A percentile compares a stretch with the other conserved stretches of the same genome.
Conservation (phyloP, 495 filamentous ascomycete species). For the Neurospora cerealis region DNA sequence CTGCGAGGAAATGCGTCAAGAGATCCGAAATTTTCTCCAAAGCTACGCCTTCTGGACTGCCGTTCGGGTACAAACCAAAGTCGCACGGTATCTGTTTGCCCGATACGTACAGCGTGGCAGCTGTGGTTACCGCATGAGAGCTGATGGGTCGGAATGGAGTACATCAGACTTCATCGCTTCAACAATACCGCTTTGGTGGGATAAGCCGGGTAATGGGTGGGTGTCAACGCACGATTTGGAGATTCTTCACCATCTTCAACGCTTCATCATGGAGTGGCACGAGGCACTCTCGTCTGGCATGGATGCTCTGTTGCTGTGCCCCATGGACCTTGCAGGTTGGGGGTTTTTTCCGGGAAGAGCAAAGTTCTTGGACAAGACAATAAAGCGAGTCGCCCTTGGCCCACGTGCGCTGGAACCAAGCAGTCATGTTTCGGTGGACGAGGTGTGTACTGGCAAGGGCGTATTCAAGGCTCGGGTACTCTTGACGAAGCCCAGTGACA, state of each 20-base stretch:
- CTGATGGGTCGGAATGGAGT: neutral
- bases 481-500: neutral
- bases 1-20: neutral
- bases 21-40: neutral
- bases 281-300: neutral
- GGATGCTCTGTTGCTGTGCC: neutral
- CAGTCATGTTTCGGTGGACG: neutral
- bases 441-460: neutral
- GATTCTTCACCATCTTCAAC: neutral
- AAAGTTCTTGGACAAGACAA: slow-evolving; percentile 1
- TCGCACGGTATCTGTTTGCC: slow-evolving; percentile 1
- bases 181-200: neutral
- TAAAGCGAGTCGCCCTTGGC: neutral
- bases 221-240: neutral
- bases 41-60: neutral
- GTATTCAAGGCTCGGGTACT: neutral
- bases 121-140: neutral
- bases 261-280: slow-evolving; percentile 1
- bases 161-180: neutral
- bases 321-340: neutral
- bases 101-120: neutral
- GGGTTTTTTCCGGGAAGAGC: neutral
- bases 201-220: neutral
- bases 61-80: neutral
- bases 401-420: neutral